Evolutionary conservation across 495 filamentous ascomycete species (phyloP), one percentile per base, ranked within the genome.

Genomic region (Niebla homalea): DNA sequence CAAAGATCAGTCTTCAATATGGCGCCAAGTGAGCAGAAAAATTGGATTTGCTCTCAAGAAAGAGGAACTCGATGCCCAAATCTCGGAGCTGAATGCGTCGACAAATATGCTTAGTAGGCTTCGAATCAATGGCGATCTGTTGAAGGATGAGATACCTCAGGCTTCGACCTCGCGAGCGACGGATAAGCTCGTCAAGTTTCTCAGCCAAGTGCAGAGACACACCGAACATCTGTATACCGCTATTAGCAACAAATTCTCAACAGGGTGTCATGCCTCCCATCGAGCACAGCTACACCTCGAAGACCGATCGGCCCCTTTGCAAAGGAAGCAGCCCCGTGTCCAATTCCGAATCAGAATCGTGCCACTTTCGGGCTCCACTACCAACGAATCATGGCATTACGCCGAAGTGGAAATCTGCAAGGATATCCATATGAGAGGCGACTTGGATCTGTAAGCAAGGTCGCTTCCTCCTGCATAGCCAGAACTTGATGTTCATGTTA

Each of bases 191-290:
- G n/a, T 42, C 12, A 20, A 3, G 2, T 38, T 37, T 22, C 19
- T 52, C 0, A 40, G 45, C 8, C 19, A 21, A 25, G 15, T 52
- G 12, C 49, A 46, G 36, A 3, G n/a, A n/a, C 36, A 40, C 5
- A 42, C 49, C 12, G 5, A 29, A 18, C 16, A n/a, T 8, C 12
- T 52, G 35, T 32, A 52, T 32, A 16, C 0, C 3, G 49, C 43
- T 0, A 19, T 52, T n/a, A 15, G 19, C 2, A 25, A 38, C 7
- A 47, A 20, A 7, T 23, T 37, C 18, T 16, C 19, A 14, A 36
- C 42, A 4, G 20, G 50, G 12, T 52, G 50, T 36, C 50, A 52
- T 36, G 4, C 15, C 16, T 35, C 26, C 21, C 50, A 52, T 40
- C 39, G 35, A 10, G 25, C 50, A 15, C 44, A 40, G 21, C 20